Base-by-base conservation (phyloP, 257 asterid species). In the Solanum infundibuliforme region DNA sequence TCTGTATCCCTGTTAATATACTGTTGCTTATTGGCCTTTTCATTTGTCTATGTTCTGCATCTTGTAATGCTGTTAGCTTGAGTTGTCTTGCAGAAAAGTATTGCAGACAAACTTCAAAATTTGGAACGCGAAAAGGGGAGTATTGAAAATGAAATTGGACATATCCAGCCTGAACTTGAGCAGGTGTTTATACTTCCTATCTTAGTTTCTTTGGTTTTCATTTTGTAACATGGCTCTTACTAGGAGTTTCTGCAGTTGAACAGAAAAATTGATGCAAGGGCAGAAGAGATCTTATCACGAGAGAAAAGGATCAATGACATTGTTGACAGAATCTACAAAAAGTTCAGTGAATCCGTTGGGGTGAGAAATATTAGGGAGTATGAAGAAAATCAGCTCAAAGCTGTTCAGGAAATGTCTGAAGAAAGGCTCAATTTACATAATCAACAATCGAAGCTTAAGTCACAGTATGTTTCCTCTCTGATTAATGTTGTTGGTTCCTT, bases 371-470 rank as follows among this genome's bases (percentile, higher is more conserved):
- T 97, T 86, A 98, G 99, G 66, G 99, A 97, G 92, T 97, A 96
- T 90, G 99, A 97, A 92, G 99, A 96, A 91, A 94, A 94, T 91
- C 98, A 97, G 91, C 98, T 97, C 89, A 96, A 96, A 93, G 99
- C 94, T 86, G 93, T 93, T 85, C 97, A 95, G 91, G 94, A 95
- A 87, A 94, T 93, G 93, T 95, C 98, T 86, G 96, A 98, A 58
- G 96, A 96, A 90, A 94, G 96, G 93, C 95, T 94, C 87, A 91
- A 92, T 92, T 91, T 97, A 91, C 98, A 94, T 89, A 96, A 93
- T 91, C 99, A 96, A 93, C 98, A 94, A 87, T 94, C 99, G 20
- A 97, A 97, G 92, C 94, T 97, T 85, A 96, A 96, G 86, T 96
- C 92, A 84, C 99, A 96, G 99, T 97, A 94, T 83, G 98, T 90